phyloP scores from a whole-genome alignment of 306 rosid species.

The Elaeagnus macrophylla region DNA sequence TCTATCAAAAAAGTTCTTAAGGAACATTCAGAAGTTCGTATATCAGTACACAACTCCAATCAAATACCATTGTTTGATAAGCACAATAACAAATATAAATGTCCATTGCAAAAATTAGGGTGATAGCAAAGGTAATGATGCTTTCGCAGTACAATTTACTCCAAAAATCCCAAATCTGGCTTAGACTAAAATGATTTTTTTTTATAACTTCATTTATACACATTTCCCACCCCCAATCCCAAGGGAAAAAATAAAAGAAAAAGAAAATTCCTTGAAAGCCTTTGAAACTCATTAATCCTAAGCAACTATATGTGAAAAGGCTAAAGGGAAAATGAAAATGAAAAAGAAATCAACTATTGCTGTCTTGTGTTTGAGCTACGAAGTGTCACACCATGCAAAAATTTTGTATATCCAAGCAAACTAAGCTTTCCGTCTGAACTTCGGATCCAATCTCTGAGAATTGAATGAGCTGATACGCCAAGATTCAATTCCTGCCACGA shows the following conservation, averaged over 20 bases:
- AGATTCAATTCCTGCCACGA: constrained; percentile 76
- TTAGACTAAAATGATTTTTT: constrained; percentile 16
- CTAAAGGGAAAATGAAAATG: constrained; percentile 10
- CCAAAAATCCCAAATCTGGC: constrained; percentile 22
- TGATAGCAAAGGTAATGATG: background rate
- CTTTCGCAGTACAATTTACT: constrained; percentile 15
- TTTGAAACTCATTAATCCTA: constrained; percentile 13
- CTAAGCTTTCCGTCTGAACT: constrained; percentile 82
- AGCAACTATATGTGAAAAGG: constrained; percentile 38
- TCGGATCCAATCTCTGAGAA: constrained; percentile 82
- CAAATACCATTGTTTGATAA: too few species aligned
- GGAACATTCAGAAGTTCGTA: too few species aligned
- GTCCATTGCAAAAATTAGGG: constrained; percentile 9
- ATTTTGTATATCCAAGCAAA: constrained; percentile 93
- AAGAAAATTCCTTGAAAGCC: constrained; percentile 22
- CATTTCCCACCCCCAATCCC: constrained; percentile 14
- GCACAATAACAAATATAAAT: background rate
- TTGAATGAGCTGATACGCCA: constrained; percentile 64
- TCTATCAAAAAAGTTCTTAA: too few species aligned
- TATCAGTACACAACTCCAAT: too few species aligned
- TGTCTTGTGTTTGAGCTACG: constrained; percentile 74
- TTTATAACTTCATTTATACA: constrained; percentile 34
- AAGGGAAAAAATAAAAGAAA: constrained; percentile 5
- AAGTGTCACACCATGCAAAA: constrained; percentile 89
- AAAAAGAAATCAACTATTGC: constrained; percentile 22